Percentiles rank a stretch among this genome's conserved stretches.
These are phyloP conservation scores for Aphanomyces stellatus DNA, from an alignment of 352 stramenopile genomes.

Conservation along the genomic window DNA sequence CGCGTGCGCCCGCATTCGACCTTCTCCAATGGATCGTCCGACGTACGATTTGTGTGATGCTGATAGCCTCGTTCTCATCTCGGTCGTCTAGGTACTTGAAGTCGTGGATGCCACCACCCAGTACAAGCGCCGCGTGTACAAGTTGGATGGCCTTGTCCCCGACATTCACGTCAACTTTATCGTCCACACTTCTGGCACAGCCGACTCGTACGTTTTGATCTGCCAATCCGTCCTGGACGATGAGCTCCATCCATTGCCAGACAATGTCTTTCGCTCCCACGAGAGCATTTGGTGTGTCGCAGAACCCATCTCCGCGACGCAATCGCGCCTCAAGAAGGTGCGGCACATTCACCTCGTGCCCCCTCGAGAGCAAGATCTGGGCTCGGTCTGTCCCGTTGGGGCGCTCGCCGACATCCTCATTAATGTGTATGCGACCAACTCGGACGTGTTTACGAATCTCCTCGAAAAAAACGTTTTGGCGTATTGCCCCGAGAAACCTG, in stretches of 20 bases:
- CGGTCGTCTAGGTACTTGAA: conserved; percentile 15
- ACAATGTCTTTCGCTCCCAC: not conserved
- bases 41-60: not conserved
- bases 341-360: conserved; percentile 1
- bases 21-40: not conserved
- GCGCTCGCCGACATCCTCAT: conserved; percentile 9
- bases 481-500: not conserved
- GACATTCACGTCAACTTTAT: not conserved
- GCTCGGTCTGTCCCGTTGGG: not conserved
- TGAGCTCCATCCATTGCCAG: not conserved
- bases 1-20: not conserved
- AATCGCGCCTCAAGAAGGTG: conserved; percentile 10
- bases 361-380: not conserved
- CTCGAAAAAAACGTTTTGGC: not conserved
- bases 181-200: not conserved
- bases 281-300: conserved; percentile 4
- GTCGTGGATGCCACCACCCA: not conserved
- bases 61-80: not conserved
- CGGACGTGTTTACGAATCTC: conserved; percentile 1
- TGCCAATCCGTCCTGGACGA: conserved; percentile 4
- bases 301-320: not conserved
- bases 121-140: not conserved
- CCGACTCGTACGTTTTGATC: not conserved
- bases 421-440: not conserved
- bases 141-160: not conserved